Conservation (phyloP, 495 filamentous ascomycete species). For the Aspergillus sclerotiicarbonarius region DNA sequence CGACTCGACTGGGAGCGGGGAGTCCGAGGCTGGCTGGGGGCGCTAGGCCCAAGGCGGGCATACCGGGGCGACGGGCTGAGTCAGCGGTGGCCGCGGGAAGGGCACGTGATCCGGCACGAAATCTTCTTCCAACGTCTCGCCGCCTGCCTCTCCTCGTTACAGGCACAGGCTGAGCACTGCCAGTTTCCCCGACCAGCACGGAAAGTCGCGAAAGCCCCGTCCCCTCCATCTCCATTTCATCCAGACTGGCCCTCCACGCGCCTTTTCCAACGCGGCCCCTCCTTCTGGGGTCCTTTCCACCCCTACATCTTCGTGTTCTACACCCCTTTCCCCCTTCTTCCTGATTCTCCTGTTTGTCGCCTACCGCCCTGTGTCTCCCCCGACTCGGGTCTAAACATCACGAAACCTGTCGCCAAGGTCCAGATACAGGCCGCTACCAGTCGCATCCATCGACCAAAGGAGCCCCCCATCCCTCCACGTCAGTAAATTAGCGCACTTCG, state of each 20-base stretch:
- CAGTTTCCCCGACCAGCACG: constrained; percentile 43
- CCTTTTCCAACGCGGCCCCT: constrained; percentile 31
- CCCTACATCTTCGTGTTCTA: constrained; percentile 20
- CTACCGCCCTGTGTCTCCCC: constrained; percentile 25
- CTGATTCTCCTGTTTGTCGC: constrained; percentile 27
- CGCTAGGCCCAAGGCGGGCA: constrained; percentile 18
- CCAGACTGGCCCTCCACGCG: constrained; percentile 38
- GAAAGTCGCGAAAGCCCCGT: constrained; percentile 45
- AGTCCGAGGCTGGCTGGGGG: background rate
- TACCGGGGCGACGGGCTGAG: constrained; percentile 14
- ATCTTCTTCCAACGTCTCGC: constrained; percentile 36
- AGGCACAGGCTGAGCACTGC: constrained; percentile 40
- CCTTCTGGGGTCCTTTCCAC: constrained; percentile 25
- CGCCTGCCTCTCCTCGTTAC: constrained; percentile 34
- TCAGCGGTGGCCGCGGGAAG: constrained; percentile 15
- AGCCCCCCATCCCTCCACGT: constrained; percentile 11
- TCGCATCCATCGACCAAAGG: constrained; percentile 29
- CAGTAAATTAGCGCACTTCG: constrained; percentile 17
- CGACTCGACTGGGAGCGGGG: background rate
- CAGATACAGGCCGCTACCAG: constrained; percentile 24
- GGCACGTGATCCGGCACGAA: constrained; percentile 33
- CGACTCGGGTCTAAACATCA: constrained; percentile 34
- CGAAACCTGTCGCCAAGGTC: constrained; percentile 39
- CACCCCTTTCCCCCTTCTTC: constrained; percentile 27
- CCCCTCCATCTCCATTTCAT: constrained; percentile 49